Percentiles rank a stretch among this genome's conserved stretches.
These are phyloP conservation scores for Paraleonurus japonicus DNA, from an alignment of 257 asterid species.

Conservation along the genomic window DNA sequence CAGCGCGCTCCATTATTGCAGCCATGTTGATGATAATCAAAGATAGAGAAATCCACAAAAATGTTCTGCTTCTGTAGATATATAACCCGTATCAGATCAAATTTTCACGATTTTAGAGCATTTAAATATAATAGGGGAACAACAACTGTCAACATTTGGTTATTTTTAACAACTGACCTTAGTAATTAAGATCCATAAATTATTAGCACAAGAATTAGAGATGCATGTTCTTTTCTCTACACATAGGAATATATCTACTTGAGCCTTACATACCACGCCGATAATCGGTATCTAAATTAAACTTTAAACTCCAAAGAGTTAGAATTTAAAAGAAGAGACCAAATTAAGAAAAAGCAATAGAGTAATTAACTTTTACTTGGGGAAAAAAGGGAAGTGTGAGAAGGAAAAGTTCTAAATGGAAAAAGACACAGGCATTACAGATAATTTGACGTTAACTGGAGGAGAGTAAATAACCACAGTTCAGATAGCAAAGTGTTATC, in stretches of 20 bases:
- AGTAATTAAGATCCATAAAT: neutral
- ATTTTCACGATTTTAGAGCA: neutral
- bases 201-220: neutral
- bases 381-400: neutral
- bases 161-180: neutral
- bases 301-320: neutral
- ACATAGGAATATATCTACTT: neutral
- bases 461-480: neutral
- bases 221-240: neutral
- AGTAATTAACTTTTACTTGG: neutral
- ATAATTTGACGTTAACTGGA: neutral
- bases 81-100: constrained; percentile 6
- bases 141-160: neutral
- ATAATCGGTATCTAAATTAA: neutral
- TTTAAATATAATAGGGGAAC: constrained; percentile 5
- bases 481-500: neutral
- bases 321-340: neutral
- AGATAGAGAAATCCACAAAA: constrained; percentile 84
- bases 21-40: constrained; percentile 92
- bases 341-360: neutral
- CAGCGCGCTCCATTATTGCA: constrained; percentile 99
- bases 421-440: neutral
- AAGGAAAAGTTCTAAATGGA: neutral
- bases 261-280: neutral
- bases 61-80: constrained; percentile 52